Conservation (phyloP, 345 rosid species). For the Eucalyptus marginata region DNA sequence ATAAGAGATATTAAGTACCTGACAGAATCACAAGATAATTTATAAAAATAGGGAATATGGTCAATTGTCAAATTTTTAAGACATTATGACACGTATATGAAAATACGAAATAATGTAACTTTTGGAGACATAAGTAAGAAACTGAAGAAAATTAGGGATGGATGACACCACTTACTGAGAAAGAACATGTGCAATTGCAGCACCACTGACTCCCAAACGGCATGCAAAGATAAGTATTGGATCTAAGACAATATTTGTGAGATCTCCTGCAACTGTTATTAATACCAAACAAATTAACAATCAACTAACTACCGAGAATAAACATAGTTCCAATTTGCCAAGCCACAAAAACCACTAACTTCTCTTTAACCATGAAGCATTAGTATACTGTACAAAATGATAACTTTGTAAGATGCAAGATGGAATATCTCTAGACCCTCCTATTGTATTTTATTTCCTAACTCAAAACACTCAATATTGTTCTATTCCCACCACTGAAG, state of each 20-base stretch:
- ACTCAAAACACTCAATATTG: background rate
- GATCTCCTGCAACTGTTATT: conserved; percentile 52
- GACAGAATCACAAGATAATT: background rate
- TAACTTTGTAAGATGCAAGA: background rate
- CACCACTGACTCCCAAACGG: conserved; percentile 73
- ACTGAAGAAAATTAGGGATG: background rate
- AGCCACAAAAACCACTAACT: background rate
- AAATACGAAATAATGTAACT: background rate
- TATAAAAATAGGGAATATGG: background rate
- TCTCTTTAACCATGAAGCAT: background rate
- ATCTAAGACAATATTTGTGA: conserved; percentile 55
- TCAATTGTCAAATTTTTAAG: background rate
- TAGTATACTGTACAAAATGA: background rate
- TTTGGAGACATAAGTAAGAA: background rate
- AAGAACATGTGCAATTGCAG: conserved; percentile 89
- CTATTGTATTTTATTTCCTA: background rate
- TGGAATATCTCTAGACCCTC: background rate
- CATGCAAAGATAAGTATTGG: conserved; percentile 69
- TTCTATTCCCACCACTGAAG: background rate
- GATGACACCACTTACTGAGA: conserved; percentile 50
- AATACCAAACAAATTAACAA: background rate
- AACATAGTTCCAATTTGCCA: background rate
- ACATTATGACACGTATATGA: background rate
- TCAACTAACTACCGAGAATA: background rate
- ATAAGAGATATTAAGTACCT: conserved; percentile 71